These are phyloP conservation scores for Penicillium sp. DNA, from an alignment of 2,329 filamentous ascomycete genomes.

Conservation along the genomic window DNA sequence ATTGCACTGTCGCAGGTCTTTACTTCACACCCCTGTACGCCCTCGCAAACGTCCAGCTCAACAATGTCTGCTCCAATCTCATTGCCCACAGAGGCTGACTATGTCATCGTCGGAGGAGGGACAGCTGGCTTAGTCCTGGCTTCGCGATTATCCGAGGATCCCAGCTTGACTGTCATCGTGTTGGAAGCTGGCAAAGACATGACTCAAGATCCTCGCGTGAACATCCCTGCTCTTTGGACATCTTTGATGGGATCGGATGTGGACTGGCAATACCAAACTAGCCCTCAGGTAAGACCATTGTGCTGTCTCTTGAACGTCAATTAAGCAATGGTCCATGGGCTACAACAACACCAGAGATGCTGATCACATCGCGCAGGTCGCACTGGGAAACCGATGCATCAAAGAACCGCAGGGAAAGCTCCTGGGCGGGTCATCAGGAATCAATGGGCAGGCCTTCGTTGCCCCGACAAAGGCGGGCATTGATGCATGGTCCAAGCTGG, in stretches of 20 bases:
- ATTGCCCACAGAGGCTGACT: constrained; percentile 23
- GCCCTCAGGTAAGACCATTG: constrained; percentile 23
- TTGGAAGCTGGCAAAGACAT: constrained; percentile 32
- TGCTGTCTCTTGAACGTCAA: no score
- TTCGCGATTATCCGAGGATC: constrained; percentile 32
- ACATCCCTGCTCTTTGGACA: constrained; percentile 22
- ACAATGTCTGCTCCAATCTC: background rate
- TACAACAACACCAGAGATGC: background rate
- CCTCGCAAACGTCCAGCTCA: background rate
- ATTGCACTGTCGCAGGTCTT: background rate
- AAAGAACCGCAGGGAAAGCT: constrained; percentile 5
- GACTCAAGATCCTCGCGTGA: constrained; percentile 24
- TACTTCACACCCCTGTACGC: background rate
- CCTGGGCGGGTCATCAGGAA: constrained; percentile 5
- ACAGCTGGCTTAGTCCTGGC: constrained; percentile 36
- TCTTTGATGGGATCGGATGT: constrained; percentile 24
- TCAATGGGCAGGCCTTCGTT: constrained; percentile 7
- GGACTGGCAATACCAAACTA: constrained; percentile 30
- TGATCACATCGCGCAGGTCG: background rate
- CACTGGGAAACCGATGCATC: background rate
- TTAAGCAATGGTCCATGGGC: background rate
- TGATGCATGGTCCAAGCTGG: constrained; percentile 9
- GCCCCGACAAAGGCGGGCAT: background rate
- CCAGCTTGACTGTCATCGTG: constrained; percentile 26
- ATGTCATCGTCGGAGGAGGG: constrained; percentile 35